Conservation (phyloP, 1,284 basidiomycete species). For the Paramarasmius palmivorus region DNA sequence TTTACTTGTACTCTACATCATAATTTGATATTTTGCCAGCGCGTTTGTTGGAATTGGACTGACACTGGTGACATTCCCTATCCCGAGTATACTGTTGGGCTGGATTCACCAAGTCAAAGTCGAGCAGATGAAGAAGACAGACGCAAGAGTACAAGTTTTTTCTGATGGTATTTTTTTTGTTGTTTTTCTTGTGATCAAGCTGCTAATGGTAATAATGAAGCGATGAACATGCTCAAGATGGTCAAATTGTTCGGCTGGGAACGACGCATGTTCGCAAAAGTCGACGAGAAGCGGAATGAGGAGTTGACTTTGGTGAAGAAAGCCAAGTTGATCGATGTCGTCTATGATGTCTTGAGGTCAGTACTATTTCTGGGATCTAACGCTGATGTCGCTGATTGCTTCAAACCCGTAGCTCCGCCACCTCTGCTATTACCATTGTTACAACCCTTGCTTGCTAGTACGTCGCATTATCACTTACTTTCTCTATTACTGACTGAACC, state of each 20-base stretch:
- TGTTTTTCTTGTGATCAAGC: not conserved
- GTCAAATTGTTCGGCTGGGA: slow-evolving; percentile 69
- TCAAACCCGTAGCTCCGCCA: no score
- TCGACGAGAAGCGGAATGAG: slow-evolving; percentile 27
- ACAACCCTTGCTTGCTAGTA: slow-evolving; percentile 1
- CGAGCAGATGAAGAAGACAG: slow-evolving; percentile 32
- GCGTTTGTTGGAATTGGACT: slow-evolving; percentile 53
- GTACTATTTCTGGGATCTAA: not conserved
- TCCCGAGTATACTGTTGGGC: slow-evolving; percentile 46
- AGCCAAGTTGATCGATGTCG: not conserved
- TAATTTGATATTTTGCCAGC: slow-evolving; percentile 18
- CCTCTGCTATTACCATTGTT: no score
- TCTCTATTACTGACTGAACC: no score
- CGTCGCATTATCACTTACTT: no score
- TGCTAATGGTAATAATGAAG: slow-evolving; percentile 15
- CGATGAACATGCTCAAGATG: slow-evolving; percentile 38
- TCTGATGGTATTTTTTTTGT: slow-evolving; percentile 4
- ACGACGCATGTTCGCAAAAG: slow-evolving; percentile 38
- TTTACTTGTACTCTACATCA: not conserved
- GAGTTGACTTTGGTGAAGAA: not conserved
- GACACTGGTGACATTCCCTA: slow-evolving; percentile 52
- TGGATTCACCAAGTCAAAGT: slow-evolving; percentile 32
- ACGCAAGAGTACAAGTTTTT: slow-evolving; percentile 44
- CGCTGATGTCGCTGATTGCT: not conserved
- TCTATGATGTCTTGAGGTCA: not conserved